Evolutionary conservation across 768 basidiomycete genomes (phyloP).

Genomic region (Guyanaporus albipodus): DNA sequence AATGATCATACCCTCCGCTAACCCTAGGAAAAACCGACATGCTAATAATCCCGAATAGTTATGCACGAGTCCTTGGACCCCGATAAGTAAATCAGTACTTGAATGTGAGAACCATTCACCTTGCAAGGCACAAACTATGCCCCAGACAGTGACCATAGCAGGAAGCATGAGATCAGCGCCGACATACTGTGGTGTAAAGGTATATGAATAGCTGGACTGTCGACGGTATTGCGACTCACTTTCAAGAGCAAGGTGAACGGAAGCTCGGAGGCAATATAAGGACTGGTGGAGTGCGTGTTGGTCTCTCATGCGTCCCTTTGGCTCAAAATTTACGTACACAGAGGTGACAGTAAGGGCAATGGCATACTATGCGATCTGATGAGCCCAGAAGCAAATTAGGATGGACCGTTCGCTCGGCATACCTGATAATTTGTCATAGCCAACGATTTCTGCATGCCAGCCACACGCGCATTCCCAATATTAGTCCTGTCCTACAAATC

Average conservation of each 20-base stretch:
- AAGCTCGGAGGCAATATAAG: slow-evolving; percentile 54
- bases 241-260: slow-evolving; percentile 60
- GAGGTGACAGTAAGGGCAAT: slow-evolving; percentile 27
- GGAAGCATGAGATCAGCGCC: slow-evolving; percentile 4
- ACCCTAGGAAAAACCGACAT: slow-evolving; percentile 49
- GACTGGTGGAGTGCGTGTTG: slow-evolving; percentile 20
- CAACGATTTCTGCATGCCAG: slow-evolving; percentile 51
- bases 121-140: not conserved
- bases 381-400: not conserved
- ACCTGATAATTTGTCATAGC: slow-evolving; percentile 28
- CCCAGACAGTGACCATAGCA: not conserved
- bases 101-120: not conserved
- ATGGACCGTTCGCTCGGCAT: not conserved
- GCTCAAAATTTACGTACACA: not conserved
- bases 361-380: slow-evolving; percentile 29
- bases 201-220: not conserved
- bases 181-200: not conserved
- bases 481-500: slow-evolving; percentile 37
- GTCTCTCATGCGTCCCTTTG: too few species aligned
- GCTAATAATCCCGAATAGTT: slow-evolving; percentile 50
- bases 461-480: slow-evolving; percentile 57
- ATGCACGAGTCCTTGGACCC: slow-evolving; percentile 39
- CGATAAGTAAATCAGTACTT: not conserved
- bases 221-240: slow-evolving; percentile 14
- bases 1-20: slow-evolving; percentile 51